Evolutionary conservation across 2,329 filamentous ascomycete genomes (phyloP).

Genomic region (Myrmaecium sp.): DNA sequence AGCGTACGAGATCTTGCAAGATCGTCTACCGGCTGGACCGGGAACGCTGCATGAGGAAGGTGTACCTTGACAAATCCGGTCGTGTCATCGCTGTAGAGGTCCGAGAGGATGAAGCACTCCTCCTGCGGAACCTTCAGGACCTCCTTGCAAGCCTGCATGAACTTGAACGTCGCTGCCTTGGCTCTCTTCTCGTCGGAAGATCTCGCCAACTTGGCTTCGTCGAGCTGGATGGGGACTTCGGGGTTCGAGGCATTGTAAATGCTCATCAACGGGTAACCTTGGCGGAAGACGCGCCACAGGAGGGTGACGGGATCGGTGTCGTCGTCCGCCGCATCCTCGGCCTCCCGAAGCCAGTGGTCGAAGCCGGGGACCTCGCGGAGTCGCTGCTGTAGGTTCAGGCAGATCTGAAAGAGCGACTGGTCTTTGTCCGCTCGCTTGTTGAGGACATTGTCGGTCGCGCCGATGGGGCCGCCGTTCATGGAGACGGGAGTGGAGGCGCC

Average conservation of each 20-base stretch:
- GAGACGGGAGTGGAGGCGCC: conserved; percentile 26
- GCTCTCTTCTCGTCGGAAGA: conserved; percentile 56
- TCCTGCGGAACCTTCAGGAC: conserved; percentile 63
- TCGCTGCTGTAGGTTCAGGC: conserved; percentile 66
- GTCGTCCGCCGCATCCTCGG: conserved; percentile 50
- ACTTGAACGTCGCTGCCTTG: conserved; percentile 82
- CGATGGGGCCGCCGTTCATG: conserved; percentile 44
- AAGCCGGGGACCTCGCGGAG: conserved; percentile 74
- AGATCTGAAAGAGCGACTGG: conserved; percentile 87
- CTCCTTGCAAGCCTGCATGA: conserved; percentile 74
- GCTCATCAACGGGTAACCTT: conserved; percentile 66
- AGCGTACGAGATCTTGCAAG: too few relatives aligned
- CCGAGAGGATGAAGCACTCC: conserved; percentile 81
- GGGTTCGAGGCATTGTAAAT: conserved; percentile 81
- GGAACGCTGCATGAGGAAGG: conserved; percentile 5
- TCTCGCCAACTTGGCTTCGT: conserved; percentile 41
- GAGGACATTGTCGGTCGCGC: conserved; percentile 85
- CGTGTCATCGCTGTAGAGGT: conserved; percentile 85
- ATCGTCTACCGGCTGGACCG: too few relatives aligned
- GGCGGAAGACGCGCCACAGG: conserved; percentile 73
- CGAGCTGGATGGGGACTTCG: conserved; percentile 47
- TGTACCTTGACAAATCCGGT: conserved; percentile 87
- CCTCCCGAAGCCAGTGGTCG: conserved; percentile 53
- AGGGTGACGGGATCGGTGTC: conserved; percentile 74
- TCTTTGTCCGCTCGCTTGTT: conserved; percentile 90